Evolutionary conservation across 495 filamentous ascomycete species (phyloP).

Genomic region (Penicillium daleae): DNA sequence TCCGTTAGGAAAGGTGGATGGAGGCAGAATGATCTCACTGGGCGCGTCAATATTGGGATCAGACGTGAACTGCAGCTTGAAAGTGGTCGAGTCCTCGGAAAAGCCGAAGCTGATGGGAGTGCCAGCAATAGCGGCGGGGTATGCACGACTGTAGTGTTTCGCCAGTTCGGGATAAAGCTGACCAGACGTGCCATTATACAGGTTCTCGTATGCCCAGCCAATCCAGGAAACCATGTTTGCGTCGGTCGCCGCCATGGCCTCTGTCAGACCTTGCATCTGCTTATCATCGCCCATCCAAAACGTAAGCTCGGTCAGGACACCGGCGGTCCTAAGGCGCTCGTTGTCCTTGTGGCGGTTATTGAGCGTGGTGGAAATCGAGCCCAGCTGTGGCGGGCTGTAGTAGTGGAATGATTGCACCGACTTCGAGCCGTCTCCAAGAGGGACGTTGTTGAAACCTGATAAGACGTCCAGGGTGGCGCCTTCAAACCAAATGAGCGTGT

Average conservation of each 20-base stretch:
- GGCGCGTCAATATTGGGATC: neutral
- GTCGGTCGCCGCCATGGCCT: conserved; percentile 24
- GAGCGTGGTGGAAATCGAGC: conserved; percentile 22
- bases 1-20: neutral
- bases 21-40: neutral
- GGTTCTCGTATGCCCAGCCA: conserved; percentile 24
- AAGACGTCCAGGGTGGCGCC: conserved; percentile 18
- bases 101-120: neutral
- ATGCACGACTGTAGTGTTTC: neutral
- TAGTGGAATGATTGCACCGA: conserved; percentile 26
- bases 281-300: conserved; percentile 26
- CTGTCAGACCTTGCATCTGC: conserved; percentile 22
- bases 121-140: neutral
- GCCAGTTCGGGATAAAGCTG: neutral
- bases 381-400: conserved; percentile 22
- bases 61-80: neutral
- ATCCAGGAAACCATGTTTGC: conserved; percentile 28
- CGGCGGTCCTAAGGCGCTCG: conserved; percentile 2
- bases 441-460: conserved; percentile 25
- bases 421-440: conserved; percentile 26
- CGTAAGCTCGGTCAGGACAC: conserved; percentile 2
- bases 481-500: neutral
- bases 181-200: neutral
- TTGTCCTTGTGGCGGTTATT: conserved; percentile 22
- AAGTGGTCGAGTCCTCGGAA: neutral